These are phyloP conservation scores for Arthrobotrys musiformis DNA, from an alignment of 2,329 filamentous ascomycete species.

Conservation along the genomic window DNA sequence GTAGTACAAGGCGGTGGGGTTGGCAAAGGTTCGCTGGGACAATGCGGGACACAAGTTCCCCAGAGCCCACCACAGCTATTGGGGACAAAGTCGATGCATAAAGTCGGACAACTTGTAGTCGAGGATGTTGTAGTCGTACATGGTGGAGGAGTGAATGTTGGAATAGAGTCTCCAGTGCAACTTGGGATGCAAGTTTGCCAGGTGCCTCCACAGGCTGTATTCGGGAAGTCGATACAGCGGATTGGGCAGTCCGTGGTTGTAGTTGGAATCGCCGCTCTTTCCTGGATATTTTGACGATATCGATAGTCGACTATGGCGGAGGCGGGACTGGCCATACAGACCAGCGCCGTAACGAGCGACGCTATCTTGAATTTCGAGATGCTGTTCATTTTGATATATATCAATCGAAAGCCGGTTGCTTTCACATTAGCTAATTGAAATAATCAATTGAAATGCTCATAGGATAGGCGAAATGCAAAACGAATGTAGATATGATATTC, in stretches of 20 bases:
- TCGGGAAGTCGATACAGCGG: slow-evolving; percentile 3
- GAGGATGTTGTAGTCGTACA: not conserved
- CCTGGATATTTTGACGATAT: not conserved
- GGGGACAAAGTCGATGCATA: slow-evolving; percentile 2
- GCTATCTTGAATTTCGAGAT: not conserved
- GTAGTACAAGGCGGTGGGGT: not conserved
- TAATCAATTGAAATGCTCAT: not conserved
- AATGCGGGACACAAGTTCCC: slow-evolving; percentile 5
- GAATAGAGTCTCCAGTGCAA: slow-evolving; percentile 3
- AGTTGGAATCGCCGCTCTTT: not conserved
- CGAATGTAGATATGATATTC: not conserved
- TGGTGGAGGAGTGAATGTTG: not conserved
- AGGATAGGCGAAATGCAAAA: not conserved
- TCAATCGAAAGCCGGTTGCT: not conserved
- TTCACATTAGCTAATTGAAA: not conserved
- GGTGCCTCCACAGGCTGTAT: not conserved
- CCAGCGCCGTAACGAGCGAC: not conserved
- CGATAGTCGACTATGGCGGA: not conserved
- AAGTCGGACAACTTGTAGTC: not conserved
- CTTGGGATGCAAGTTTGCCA: slow-evolving; percentile 7
- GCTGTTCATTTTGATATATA: not conserved
- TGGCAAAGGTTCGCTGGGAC: not conserved
- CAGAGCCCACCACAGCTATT: not conserved
- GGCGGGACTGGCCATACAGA: not conserved
- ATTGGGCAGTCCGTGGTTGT: not conserved